Evolutionary conservation across 768 basidiomycete genomes (phyloP), one percentile per base, ranked within the genome.

Genomic region (Inosperma sp.): DNA sequence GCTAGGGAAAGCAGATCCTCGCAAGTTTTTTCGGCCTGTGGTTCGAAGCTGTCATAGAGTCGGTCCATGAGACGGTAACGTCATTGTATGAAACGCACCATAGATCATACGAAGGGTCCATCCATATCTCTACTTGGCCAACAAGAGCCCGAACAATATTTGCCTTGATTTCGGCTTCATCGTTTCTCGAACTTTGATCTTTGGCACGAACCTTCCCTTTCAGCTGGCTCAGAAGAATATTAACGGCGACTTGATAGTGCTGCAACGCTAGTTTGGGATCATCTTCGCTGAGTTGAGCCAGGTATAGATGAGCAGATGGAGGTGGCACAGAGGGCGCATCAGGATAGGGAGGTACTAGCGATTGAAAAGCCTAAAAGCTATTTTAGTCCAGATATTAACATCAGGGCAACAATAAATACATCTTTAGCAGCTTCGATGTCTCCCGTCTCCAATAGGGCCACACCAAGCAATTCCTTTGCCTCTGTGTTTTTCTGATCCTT

Each of bases 101-200:
- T 43, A 95, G 73, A 74, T 94, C 91, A 57, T 86, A 84, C 2
- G 78, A 77, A 25, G 87, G 87, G 60, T 93, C 88, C 92, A 96
- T 95, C 93, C 93, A 96, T 13, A 94, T 88, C 64, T 95, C 93
- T 21, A 94, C 86, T 78, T 93, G 93, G 7, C 86, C 87, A 25
- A 93, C 77, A 17, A 93, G 76, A 7, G 89, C 90, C 33, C 86
- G 76, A 9, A 93, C 83, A 49, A 86, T 82, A 61, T 82, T 88
- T 26, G 67, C 76, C 61, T 74, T 83, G 41, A 83, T 64, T 57
- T 88, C 84, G 3, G 72, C 63, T 51, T 86, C 82, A 55, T 80
- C 80, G 44, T 66, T 73, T 51, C 63, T 68, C 6, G 58, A 35
- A 14, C 58, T 68, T 13, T 69, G 67, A 4, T 65, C 68, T 23